Base-by-base conservation (phyloP, 495 filamentous ascomycete genomes). In the Aspergillus bertholletiae region DNA sequence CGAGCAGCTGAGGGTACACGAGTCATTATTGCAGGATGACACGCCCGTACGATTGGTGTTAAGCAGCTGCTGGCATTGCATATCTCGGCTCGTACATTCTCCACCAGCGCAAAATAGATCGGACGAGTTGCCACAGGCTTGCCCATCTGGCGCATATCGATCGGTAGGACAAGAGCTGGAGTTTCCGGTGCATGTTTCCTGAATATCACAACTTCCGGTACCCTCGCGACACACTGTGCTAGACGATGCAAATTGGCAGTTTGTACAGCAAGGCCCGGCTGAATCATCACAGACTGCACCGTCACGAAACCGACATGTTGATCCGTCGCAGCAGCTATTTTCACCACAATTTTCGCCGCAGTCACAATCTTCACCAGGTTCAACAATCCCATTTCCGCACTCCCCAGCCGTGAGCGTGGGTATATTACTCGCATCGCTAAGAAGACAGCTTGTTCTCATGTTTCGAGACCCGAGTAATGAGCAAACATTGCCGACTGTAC, bases 341-440 rank as follows among this genome's bases (percentile, higher is more conserved):
- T 41, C 60, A 21, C 74, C 79, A 68, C 91, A 96, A 18, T 82
- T 80, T n/a, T 70, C 70, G 51, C 92, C 92, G 67, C 92, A 97
- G 70, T 97, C 92, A 67, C 92, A 97, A 3, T 96, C 85, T 68
- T 97, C 92, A 48, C 88, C 92, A n/a, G 76, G 67, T 67, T 97
- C 92, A 26, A 96, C 90, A 54, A 96, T 94, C 35, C 92, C 92
- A 67, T 97, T 96, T 37, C 92, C 92, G 66, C 92, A 97, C 58
- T 89, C 82, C 35, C 84, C 84, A 53, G 83, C 82, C 0, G 83
- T 85, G 62, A 92, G 86, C 17, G 86, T 90, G 13, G 78, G 74
- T 6, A 93, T 81, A 56, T 84, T 83, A 59, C 80, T 81, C 69
- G 94, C 94, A 67, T 84, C 81, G 24, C 34, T 37, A 5, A 78